phyloP scores from a whole-genome alignment of 2,329 filamentous ascomycete species.

The Blastomyces gilchristii region DNA sequence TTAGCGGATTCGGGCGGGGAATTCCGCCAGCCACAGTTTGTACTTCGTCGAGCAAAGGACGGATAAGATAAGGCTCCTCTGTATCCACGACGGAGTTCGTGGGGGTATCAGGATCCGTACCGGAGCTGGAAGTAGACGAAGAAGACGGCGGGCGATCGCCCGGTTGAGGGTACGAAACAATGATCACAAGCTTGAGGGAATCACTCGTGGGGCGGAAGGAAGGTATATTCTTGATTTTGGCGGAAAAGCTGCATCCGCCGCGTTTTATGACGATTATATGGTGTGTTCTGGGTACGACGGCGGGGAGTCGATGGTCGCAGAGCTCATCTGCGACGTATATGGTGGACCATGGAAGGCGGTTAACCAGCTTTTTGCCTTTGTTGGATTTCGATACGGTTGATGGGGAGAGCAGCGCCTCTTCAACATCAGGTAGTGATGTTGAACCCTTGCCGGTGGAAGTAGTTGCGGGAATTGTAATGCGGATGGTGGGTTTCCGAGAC shows the following conservation, averaged over 20 bases:
- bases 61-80: conserved; percentile 38
- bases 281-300: conserved; percentile 45
- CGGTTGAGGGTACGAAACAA: conserved; percentile 32
- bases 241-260: conserved; percentile 72
- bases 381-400: conserved; percentile 10
- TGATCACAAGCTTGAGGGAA: conserved; percentile 62
- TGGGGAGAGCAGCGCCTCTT: conserved; percentile 41
- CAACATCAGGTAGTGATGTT: conserved; percentile 57
- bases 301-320: conserved; percentile 44
- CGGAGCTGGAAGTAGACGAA: conserved; percentile 9
- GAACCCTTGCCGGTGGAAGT: conserved; percentile 46
- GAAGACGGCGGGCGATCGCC: conserved; percentile 14
- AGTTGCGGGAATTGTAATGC: conserved; percentile 39
- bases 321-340: conserved; percentile 66
- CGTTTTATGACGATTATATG: conserved; percentile 74
- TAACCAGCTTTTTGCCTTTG: conserved; percentile 31
- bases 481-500: conserved; percentile 24
- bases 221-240: conserved; percentile 79
- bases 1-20: conserved; percentile 59
- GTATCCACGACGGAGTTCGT: conserved; percentile 22
- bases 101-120: conserved; percentile 16
- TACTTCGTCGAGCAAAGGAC: conserved; percentile 63
- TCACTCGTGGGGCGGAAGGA: conserved; percentile 52
- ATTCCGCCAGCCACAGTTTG: conserved; percentile 64
- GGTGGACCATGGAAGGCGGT: conserved; percentile 54